Evolutionary conservation across 305 asterid genomes (phyloP), one percentile per base, ranked within the genome.

Genomic region (Fraxinus angustifolia): DNA sequence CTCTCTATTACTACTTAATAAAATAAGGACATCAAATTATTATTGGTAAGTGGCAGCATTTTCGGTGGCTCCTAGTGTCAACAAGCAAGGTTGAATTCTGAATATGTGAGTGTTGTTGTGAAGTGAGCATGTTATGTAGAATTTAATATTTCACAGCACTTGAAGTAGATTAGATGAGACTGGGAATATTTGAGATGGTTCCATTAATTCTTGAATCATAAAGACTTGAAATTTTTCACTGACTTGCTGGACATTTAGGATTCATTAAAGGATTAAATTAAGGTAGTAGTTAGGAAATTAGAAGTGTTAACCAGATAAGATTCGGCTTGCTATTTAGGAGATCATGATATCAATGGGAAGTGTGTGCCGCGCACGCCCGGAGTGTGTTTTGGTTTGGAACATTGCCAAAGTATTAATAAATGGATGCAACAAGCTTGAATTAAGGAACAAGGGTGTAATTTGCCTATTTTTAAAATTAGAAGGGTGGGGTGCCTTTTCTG

Each of bases 91-190:
- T 70, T 70, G 75, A 12, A 50, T 31, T 11, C 16, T 70, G 16
- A 50, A 26, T 35, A 17, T 78, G 60, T 58, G 75, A 72, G 70
- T 21, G 60, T 48, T 60, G 10, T 76, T 70, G 34, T 80, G 76
- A 68, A 34, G 65, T 12, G 38, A 70, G 40, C 42, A 31, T 70
- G 11, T 14, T 31, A 70, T 19, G 8, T 30, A 6, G 30, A 70
- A 30, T 31, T 68, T 14, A 70, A 16, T 30, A 14, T 16, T 26
- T 70, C 23, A 31, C 40, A 6, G 6, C 75, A 30, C 40, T 31
- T 14, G 42, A 70, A 31, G 45, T 30, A 30, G 21, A 70, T 70
- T 33, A 70, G 31, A 70, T 5, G 23, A 70, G 36, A 26, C 38
- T 70, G 4, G 19, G 19, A 68, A 68, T 8, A 26, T 8, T 30